These are phyloP conservation scores for Fusarium sp. DNA, from an alignment of 2,329 filamentous ascomycete species.

Conservation along the genomic window DNA sequence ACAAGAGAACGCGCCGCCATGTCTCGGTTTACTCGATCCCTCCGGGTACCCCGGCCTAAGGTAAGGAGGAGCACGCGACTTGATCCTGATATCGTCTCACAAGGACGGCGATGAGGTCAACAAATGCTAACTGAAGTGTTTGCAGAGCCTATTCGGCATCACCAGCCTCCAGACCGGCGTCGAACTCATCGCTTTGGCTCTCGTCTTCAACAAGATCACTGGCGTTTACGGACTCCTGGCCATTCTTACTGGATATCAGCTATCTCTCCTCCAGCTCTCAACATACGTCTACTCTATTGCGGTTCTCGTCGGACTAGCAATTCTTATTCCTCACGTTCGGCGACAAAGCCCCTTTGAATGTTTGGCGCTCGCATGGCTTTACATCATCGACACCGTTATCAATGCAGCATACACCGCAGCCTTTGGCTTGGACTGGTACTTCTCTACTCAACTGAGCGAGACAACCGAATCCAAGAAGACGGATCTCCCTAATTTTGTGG, in stretches of 20 bases:
- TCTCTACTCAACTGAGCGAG: slow-evolving; percentile 68
- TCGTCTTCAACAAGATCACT: slow-evolving; percentile 92
- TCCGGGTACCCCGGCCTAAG: slow-evolving; percentile 55
- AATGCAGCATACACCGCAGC: slow-evolving; percentile 84
- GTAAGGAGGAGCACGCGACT: slow-evolving; percentile 45
- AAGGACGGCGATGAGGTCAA: not conserved
- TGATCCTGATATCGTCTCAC: slow-evolving; percentile 1
- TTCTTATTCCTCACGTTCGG: slow-evolving; percentile 83
- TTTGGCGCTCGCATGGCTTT: slow-evolving; percentile 85
- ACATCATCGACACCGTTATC: slow-evolving; percentile 82
- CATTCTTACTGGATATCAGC: slow-evolving; percentile 84
- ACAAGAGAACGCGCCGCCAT: slow-evolving; percentile 37
- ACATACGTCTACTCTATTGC: slow-evolving; percentile 91
- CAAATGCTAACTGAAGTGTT: slow-evolving; percentile 23
- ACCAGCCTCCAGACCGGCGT: slow-evolving; percentile 88
- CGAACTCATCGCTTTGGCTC: slow-evolving; percentile 82
- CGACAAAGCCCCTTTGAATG: slow-evolving; percentile 81
- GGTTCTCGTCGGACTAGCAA: slow-evolving; percentile 73
- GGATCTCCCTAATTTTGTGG: slow-evolving; percentile 43
- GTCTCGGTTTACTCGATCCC: slow-evolving; percentile 52
- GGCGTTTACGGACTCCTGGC: slow-evolving; percentile 91
- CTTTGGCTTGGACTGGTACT: slow-evolving; percentile 88
- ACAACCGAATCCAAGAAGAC: slow-evolving; percentile 36
- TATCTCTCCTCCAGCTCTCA: slow-evolving; percentile 84
- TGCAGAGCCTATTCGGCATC: slow-evolving; percentile 83